phyloP scores from a whole-genome alignment of 495 filamentous ascomycete genomes.

The Neurospora hispaniola region DNA sequence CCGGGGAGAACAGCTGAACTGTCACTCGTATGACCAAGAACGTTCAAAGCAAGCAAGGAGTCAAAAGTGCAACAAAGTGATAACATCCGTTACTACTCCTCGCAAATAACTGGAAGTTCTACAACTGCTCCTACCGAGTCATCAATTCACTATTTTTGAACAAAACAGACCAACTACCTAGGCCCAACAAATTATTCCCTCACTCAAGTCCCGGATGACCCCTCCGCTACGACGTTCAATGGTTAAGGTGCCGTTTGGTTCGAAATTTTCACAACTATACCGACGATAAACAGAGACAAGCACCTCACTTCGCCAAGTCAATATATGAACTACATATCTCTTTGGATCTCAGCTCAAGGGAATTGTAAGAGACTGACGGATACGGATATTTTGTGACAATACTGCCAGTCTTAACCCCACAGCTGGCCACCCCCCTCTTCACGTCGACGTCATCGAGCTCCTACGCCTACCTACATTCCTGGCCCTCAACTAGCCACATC shows the following conservation, averaged over 20 bases:
- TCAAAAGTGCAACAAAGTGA: constrained; percentile 28
- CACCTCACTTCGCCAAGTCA: too few relatives aligned
- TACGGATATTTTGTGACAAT: too few relatives aligned
- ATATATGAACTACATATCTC: too few relatives aligned
- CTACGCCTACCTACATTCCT: too few relatives aligned
- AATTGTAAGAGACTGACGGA: too few relatives aligned
- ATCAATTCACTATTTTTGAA: constrained; percentile 35
- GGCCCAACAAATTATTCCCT: constrained; percentile 38
- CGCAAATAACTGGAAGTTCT: constrained; percentile 26
- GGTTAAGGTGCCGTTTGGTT: constrained; percentile 39
- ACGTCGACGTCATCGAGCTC: too few relatives aligned
- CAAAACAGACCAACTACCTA: constrained; percentile 37
- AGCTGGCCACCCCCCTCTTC: too few relatives aligned
- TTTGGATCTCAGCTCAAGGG: too few relatives aligned
- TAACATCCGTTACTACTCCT: constrained; percentile 39
- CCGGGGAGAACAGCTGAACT: constrained; percentile 31
- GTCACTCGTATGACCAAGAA: constrained; percentile 34
- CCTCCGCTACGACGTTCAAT: constrained; percentile 36
- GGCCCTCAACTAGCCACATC: too few relatives aligned
- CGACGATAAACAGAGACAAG: too few relatives aligned
- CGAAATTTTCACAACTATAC: neutral
- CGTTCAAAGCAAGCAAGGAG: constrained; percentile 25
- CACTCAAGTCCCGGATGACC: constrained; percentile 34
- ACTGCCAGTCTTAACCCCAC: too few relatives aligned
- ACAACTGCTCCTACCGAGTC: constrained; percentile 31